Evolutionary conservation across 2,329 filamentous ascomycete species (phyloP).

Genomic region (Chaetomium globosum): DNA sequence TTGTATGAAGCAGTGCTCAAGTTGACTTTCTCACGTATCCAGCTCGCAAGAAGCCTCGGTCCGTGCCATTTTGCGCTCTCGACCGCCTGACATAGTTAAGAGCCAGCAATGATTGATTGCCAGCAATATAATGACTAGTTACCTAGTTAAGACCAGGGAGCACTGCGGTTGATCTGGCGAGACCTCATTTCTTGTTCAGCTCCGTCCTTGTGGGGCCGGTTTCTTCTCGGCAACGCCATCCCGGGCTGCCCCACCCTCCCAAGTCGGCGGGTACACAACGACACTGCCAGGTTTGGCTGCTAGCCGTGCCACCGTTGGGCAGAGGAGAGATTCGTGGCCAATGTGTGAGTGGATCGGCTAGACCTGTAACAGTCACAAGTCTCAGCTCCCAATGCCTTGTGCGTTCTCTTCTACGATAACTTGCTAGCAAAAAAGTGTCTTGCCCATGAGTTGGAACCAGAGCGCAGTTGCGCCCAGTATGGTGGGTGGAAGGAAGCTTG

Average conservation of each 20-base stretch:
- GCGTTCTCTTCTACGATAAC: neutral
- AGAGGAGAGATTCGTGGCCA: neutral
- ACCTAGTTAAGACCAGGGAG: no score
- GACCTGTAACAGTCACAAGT: neutral
- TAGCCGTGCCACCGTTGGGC: neutral
- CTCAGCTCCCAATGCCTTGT: neutral
- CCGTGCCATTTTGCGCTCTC: neutral
- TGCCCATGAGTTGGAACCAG: neutral
- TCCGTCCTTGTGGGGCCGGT: conserved; percentile 3
- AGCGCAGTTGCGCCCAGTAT: neutral
- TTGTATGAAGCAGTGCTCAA: neutral
- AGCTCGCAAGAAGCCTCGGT: neutral
- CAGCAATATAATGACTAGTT: neutral
- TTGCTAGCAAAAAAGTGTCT: neutral
- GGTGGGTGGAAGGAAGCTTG: neutral
- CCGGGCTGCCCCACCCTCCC: neutral
- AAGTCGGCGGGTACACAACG: neutral
- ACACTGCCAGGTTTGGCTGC: neutral
- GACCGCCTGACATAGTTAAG: neutral
- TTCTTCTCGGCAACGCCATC: neutral
- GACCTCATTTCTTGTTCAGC: conserved; percentile 17
- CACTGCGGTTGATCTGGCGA: neutral
- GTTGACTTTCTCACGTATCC: conserved; percentile 8
- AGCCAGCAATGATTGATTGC: neutral
- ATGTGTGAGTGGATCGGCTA: neutral